Evolutionary conservation across 495 filamentous ascomycete genomes (phyloP).

Genomic region (Sordaria brevicollis): DNA sequence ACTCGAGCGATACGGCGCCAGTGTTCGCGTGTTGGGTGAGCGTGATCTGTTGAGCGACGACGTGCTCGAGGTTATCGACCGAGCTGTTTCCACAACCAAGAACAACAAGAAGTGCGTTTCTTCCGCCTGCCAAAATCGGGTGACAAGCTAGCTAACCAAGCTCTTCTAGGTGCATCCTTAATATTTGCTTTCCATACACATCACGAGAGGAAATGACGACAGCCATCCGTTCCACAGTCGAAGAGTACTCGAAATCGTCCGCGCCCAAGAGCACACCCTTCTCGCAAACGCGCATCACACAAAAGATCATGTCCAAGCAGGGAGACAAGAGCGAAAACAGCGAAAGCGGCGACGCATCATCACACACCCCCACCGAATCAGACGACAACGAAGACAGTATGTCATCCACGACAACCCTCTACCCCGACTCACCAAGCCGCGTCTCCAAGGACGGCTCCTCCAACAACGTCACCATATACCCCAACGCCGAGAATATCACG

Average conservation of each 20-base stretch:
- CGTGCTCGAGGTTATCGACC: slow-evolving; percentile 77
- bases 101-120: slow-evolving; percentile 59
- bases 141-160: slow-evolving; percentile 6
- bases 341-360: slow-evolving; percentile 10
- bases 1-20: slow-evolving; percentile 84
- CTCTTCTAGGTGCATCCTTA: slow-evolving; percentile 58
- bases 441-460: slow-evolving; percentile 20
- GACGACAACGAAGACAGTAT: slow-evolving; percentile 45
- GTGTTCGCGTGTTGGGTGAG: slow-evolving; percentile 73
- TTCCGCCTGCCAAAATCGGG: background rate
- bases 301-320: slow-evolving; percentile 60
- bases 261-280: slow-evolving; percentile 56
- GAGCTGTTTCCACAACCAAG: slow-evolving; percentile 70
- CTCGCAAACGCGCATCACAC: slow-evolving; percentile 74
- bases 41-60: slow-evolving; percentile 71
- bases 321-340: slow-evolving; percentile 34
- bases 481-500: slow-evolving; percentile 77
- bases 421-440: slow-evolving; percentile 37
- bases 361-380: slow-evolving; percentile 19
- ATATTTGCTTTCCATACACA: slow-evolving; percentile 96
- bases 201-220: slow-evolving; percentile 91
- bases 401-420: slow-evolving; percentile 39
- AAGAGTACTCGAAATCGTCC: slow-evolving; percentile 64
- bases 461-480: slow-evolving; percentile 20
- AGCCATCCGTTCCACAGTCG: slow-evolving; percentile 78